Evolutionary conservation across 305 asterid species (phyloP).

Genomic region (Petunia hybrid): DNA sequence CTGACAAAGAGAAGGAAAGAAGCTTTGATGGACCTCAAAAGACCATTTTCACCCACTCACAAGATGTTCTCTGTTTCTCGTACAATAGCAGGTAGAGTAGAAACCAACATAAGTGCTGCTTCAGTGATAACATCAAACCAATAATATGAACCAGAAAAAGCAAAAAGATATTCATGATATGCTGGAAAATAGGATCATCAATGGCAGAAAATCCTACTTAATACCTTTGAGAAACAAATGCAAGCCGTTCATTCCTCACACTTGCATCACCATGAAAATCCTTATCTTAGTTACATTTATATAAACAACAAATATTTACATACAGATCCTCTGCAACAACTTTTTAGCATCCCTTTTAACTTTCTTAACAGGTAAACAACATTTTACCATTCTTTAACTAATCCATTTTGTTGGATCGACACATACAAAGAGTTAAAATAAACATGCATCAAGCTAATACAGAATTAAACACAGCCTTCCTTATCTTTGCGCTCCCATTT

Average conservation of each 20-base stretch:
- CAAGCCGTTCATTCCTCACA: not conserved
- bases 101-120: not conserved
- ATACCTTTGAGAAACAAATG: not conserved
- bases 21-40: not conserved
- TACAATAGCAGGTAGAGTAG: not conserved
- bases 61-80: not conserved
- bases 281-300: not conserved
- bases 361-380: not conserved
- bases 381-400: not conserved
- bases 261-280: not conserved
- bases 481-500: not conserved
- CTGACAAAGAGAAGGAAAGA: not conserved
- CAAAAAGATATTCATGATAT: not conserved
- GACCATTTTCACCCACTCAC: not conserved
- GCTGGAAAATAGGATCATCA: not conserved
- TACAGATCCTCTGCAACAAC: not conserved
- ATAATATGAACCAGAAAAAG: not conserved
- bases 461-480: not conserved
- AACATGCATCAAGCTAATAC: slow-evolving; percentile 3
- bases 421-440: not conserved
- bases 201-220: not conserved
- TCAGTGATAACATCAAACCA: not conserved
- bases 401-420: not conserved
- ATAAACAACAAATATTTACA: not conserved
- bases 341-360: not conserved